Evolutionary conservation across 768 basidiomycete genomes (phyloP).

Genomic region (Rhizopogon salebrosus): DNA sequence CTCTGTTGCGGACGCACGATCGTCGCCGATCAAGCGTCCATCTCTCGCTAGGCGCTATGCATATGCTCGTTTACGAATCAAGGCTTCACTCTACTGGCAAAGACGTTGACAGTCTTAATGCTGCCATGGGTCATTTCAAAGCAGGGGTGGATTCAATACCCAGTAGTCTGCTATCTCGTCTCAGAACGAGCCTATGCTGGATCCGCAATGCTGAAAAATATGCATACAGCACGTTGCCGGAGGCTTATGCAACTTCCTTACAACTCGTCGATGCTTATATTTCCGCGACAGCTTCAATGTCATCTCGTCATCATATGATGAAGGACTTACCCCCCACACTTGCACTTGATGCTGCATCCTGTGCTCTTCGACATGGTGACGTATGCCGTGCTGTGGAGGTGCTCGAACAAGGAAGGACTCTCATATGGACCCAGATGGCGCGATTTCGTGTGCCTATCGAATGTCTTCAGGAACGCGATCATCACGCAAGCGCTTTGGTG

Average conservation of each 20-base stretch:
- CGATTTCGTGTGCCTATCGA: conserved; percentile 16
- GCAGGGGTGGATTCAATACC: neutral
- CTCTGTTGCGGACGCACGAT: no score
- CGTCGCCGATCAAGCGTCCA: neutral
- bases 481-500: neutral
- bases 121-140: neutral
- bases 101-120: neutral
- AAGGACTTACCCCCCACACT: neutral
- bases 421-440: conserved; percentile 25
- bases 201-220: neutral
- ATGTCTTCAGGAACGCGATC: neutral
- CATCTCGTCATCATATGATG: neutral
- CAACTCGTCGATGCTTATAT: no score
- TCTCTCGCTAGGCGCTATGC: neutral
- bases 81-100: no score
- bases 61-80: conserved; percentile 5
- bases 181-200: neutral
- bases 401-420: conserved; percentile 25
- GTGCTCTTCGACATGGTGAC: conserved; percentile 9
- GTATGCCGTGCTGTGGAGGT: no score
- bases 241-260: conserved; percentile 3
- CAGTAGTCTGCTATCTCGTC: no score
- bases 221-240: neutral
- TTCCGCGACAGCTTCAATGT: neutral
- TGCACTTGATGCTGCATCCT: conserved; percentile 12